Conservation (phyloP, 1,139 yeast species). For the Pichia sp. region DNA sequence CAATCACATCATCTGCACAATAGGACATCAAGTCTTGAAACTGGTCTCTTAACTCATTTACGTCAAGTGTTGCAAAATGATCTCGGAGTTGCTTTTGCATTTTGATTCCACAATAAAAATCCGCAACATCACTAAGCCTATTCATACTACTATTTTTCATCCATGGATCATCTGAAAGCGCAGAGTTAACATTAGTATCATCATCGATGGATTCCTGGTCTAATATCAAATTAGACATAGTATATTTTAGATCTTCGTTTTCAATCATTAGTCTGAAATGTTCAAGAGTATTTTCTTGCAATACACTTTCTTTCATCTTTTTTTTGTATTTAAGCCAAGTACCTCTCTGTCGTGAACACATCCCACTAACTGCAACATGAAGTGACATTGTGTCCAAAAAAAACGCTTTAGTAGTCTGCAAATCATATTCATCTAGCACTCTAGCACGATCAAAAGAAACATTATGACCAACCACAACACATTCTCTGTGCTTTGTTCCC, state of each 20-base stretch:
- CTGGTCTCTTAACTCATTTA: conserved; percentile 46
- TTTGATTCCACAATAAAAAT: conserved; percentile 67
- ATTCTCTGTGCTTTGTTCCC: conserved; percentile 35
- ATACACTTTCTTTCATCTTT: conserved; percentile 15
- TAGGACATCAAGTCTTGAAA: conserved; percentile 61
- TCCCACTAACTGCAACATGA: conserved; percentile 86
- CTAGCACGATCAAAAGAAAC: conserved; percentile 88
- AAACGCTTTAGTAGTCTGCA: conserved; percentile 62
- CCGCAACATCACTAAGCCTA: conserved; percentile 74
- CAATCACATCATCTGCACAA: conserved; percentile 79
- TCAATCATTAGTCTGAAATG: conserved; percentile 17
- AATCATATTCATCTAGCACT: conserved; percentile 71
- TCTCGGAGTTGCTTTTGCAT: conserved; percentile 65
- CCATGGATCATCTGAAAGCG: conserved; percentile 59
- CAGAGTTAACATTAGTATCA: conserved; percentile 13
- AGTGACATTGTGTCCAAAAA: conserved; percentile 88
- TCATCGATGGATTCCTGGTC: conserved; percentile 22
- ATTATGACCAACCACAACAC: conserved; percentile 79
- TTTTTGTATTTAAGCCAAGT: conserved; percentile 63
- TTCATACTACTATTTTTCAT: conserved; percentile 67
- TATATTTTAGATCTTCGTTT: conserved; percentile 17
- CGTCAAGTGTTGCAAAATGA: conserved; percentile 49
- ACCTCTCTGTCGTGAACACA: conserved; percentile 87
- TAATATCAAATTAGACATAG: conserved; percentile 14
- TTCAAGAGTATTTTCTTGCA: conserved; percentile 21